phyloP scores from a whole-genome alignment of 176 grass and related monocot genomes.

The Pontederia paniculata region DNA sequence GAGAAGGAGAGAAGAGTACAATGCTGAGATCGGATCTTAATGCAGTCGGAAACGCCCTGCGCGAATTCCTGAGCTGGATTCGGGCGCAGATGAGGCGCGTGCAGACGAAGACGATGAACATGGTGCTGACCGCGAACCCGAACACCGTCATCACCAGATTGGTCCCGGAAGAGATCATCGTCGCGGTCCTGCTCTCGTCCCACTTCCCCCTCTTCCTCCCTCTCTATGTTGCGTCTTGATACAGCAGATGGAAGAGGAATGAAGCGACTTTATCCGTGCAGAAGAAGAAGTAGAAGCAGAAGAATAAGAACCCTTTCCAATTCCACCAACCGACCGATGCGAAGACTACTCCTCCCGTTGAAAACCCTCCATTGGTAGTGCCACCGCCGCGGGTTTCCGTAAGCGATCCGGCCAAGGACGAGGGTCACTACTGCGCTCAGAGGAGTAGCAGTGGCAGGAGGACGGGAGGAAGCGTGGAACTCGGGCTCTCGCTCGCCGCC shows the following conservation, averaged over 20 bases:
- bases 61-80: slow-evolving; percentile 30
- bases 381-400: too few relatives aligned
- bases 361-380: too few relatives aligned
- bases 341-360: too few relatives aligned
- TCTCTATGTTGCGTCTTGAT: neutral
- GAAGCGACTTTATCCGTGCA: neutral
- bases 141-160: slow-evolving; percentile 61
- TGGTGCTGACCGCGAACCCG: slow-evolving; percentile 73
- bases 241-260: too few relatives aligned
- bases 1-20: slow-evolving; percentile 14
- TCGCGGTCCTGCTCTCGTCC: neutral
- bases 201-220: neutral
- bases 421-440: too few relatives aligned
- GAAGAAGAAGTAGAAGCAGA: neutral
- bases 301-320: neutral
- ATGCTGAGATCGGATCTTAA: slow-evolving; percentile 22
- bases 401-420: too few relatives aligned
- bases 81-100: slow-evolving; percentile 73
- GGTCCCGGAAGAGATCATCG: slow-evolving; percentile 31
- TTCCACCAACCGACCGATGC: too few relatives aligned
- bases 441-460: too few relatives aligned
- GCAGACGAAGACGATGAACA: slow-evolving; percentile 90
- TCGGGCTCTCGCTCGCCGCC: too few relatives aligned
- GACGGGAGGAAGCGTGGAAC: too few relatives aligned
- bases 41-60: slow-evolving; percentile 10